phyloP scores from a whole-genome alignment of 345 rosid genomes.

The Pseudoturritis turrita region DNA sequence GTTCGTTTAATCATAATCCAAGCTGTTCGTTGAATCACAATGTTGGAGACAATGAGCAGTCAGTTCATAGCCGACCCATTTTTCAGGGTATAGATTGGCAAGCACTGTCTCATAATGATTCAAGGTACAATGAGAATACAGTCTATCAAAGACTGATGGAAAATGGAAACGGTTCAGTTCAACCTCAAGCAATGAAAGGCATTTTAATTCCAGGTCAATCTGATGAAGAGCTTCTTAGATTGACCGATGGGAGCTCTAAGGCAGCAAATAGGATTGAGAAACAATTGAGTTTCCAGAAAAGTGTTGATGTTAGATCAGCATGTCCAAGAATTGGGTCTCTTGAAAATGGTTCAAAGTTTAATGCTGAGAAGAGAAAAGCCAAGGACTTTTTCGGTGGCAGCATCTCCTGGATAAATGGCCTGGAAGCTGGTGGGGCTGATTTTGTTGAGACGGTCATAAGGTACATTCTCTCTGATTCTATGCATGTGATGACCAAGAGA shows the following conservation, averaged over 20 bases:
- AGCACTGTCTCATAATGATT: conserved; percentile 63
- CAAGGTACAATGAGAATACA: conserved; percentile 62
- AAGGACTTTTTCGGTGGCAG: conserved; percentile 55
- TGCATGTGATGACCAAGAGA: conserved; percentile 68
- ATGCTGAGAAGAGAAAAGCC: conserved; percentile 59
- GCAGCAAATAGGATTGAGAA: conserved; percentile 52
- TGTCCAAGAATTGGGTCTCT: conserved; percentile 63
- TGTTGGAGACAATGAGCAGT: conserved; percentile 84
- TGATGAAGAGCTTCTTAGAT: conserved; percentile 40
- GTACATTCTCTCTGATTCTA: conserved; percentile 70
- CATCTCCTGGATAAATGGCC: conserved; percentile 56
- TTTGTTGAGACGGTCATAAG: conserved; percentile 60
- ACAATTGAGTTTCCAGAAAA: conserved; percentile 67
- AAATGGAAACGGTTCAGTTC: conserved; percentile 62
- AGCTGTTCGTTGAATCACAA: conserved; percentile 96
- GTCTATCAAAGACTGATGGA: conserved; percentile 55
- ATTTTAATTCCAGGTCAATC: conserved; percentile 42
- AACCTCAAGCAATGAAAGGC: conserved; percentile 49
- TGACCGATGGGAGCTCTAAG: conserved; percentile 51
- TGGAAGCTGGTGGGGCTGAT: conserved; percentile 60
- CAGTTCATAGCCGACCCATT: conserved; percentile 93
- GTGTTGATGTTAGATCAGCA: conserved; percentile 56
- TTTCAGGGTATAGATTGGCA: conserved; percentile 87
- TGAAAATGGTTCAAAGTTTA: conserved; percentile 54
- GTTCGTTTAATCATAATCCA: conserved; percentile 87